Base-by-base conservation (phyloP, 1,284 basidiomycete species). In the Moniliophthora roreri region DNA sequence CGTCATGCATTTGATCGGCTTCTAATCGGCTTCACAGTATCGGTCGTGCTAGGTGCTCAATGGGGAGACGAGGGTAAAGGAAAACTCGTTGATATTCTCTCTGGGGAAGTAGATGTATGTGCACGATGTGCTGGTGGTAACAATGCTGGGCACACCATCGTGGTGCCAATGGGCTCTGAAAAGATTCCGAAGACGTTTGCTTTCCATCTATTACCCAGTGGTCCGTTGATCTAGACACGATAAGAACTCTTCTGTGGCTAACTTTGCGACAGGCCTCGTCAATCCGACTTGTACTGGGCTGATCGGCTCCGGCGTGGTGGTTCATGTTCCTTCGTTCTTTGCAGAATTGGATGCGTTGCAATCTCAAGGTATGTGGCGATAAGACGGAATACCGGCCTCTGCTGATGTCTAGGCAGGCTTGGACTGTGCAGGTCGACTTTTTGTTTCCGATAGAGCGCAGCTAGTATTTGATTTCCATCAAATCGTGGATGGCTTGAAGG, bases 401-500 rank as follows among this genome's bases (percentile, higher is more conserved):
- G 15, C 20, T 51, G 34, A 28, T 42, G 7, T 15, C 26, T 18
- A 46, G 18, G 39, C 48, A 95, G 93, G 94, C 32, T 84, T 99
- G 53, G 83, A 92, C 66, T 97, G 93, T 73, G 83, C 85, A 10
- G 82, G 84, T 58, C 86, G 97, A 39, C 76, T 99, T 20, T 91
- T 98, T 71, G 78, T 99, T 62, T 98, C 96, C 20, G 95, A 98
- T 74, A 89, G 96, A 59, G 94, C 96, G 2, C 94, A 97, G 62
- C 87, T 99, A 59, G 96, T 99, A 44, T 95, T 98, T 66, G 96
- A 98, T 71, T 99, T 99, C 73, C 96, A 99, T 74, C 96, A 99
- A 76, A 97, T 98, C 64, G 97, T 99, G 38, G 97, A 99, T 66
- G 97, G 97, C 15, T 76, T 99, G 64, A 99, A 99, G 72, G 96